phyloP scores from a whole-genome alignment of 2,329 filamentous ascomycete species.

The Dactylellina haptotyla region DNA sequence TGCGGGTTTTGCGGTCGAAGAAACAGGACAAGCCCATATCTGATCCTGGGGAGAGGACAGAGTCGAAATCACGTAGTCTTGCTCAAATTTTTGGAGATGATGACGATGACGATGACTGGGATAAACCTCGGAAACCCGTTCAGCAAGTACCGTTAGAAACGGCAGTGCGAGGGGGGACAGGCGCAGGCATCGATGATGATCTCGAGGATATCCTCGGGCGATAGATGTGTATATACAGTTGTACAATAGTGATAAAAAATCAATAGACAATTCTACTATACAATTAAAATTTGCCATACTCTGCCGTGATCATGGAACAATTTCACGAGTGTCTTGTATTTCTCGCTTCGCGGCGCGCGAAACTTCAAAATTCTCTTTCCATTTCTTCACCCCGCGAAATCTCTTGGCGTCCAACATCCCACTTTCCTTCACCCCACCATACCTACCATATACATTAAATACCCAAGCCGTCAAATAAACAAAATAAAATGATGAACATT shows the following conservation, averaged over 20 bases:
- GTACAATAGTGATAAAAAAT: constrained; percentile 12
- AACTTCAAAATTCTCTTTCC: constrained; percentile 14
- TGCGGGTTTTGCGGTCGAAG: not conserved
- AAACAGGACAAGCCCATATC: not conserved
- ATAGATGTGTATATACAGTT: too few relatives aligned
- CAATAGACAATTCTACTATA: not conserved
- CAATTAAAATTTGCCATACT: not conserved
- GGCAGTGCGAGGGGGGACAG: not conserved
- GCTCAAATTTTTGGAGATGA: constrained; percentile 4
- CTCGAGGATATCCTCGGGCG: not conserved
- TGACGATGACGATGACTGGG: not conserved
- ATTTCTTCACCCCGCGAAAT: constrained; percentile 20
- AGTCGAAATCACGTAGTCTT: not conserved
- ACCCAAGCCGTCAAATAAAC: not conserved
- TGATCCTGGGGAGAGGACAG: not conserved
- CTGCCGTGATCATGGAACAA: not conserved
- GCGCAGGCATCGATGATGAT: constrained; percentile 10
- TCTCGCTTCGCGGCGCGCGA: not conserved
- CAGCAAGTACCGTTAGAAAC: not conserved
- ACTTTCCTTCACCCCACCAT: constrained; percentile 24
- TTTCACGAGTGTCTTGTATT: not conserved
- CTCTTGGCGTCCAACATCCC: constrained; percentile 46
- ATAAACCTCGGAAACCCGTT: not conserved
- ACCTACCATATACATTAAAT: not conserved
- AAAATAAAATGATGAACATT: constrained; percentile 56